Conservation (phyloP, 1,284 basidiomycete species). For the Trichosporon ovoides region DNA sequence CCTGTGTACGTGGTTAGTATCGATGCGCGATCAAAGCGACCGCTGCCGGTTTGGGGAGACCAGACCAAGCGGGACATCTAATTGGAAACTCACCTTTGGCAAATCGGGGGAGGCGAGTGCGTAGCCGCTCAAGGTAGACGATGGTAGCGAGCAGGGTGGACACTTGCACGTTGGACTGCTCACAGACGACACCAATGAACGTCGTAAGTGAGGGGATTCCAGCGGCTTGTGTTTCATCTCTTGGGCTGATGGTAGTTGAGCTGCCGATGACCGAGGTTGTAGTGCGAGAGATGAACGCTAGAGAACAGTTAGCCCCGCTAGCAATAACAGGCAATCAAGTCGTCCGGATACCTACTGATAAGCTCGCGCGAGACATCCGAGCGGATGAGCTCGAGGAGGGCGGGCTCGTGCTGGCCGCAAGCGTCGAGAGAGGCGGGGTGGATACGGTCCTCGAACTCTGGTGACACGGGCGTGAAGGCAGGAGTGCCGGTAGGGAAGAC, state of each 20-base stretch:
- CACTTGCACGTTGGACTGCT: constrained; percentile 83
- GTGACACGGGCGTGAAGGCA: constrained; percentile 35
- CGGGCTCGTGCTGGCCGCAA: constrained; percentile 64
- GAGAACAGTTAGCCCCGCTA: neutral
- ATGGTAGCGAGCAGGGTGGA: constrained; percentile 87
- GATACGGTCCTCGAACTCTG: constrained; percentile 46
- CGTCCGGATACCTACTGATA: constrained; percentile 60
- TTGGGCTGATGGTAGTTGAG: constrained; percentile 38
- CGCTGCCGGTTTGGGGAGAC: too few species aligned
- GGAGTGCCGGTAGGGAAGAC: constrained; percentile 37
- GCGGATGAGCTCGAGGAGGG: constrained; percentile 69
- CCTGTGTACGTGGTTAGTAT: too few species aligned
- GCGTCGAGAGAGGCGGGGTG: constrained; percentile 64
- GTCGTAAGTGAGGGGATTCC: constrained; percentile 71
- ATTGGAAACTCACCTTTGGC: constrained; percentile 62
- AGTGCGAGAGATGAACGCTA: constrained; percentile 47
- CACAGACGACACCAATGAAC: constrained; percentile 80
- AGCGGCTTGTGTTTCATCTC: constrained; percentile 50
- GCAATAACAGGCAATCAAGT: too few species aligned
- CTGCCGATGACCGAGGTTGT: constrained; percentile 48
- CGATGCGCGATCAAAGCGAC: too few species aligned
- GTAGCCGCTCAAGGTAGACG: constrained; percentile 85
- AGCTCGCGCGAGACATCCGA: constrained; percentile 73
- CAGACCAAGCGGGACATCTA: too few species aligned
- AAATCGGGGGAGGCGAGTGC: constrained; percentile 70